Percentiles rank a stretch among this genome's conserved stretches.
These are phyloP conservation scores for Byssochlamys sp. DNA, from an alignment of 2,329 filamentous ascomycete species.

Conservation along the genomic window DNA sequence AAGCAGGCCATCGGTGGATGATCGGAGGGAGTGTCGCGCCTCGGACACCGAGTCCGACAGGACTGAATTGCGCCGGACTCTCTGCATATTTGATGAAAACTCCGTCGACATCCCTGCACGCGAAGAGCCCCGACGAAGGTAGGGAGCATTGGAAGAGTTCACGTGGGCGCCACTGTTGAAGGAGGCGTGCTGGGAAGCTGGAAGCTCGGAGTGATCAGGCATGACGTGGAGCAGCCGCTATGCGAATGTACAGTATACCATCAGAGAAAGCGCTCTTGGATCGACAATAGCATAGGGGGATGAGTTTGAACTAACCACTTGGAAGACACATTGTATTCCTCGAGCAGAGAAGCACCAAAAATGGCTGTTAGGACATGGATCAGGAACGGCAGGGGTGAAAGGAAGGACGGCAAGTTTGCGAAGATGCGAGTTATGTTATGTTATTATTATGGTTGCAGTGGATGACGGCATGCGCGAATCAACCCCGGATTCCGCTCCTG, in stretches of 20 bases:
- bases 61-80: slow-evolving; percentile 61
- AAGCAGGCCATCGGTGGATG: slow-evolving; percentile 62
- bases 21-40: slow-evolving; percentile 52
- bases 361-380: not conserved
- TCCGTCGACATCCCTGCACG: slow-evolving; percentile 31
- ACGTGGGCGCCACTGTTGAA: slow-evolving; percentile 7
- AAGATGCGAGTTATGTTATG: not conserved
- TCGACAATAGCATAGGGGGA: not conserved
- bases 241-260: not conserved
- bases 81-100: slow-evolving; percentile 16
- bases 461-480: not conserved
- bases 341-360: not conserved
- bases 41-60: slow-evolving; percentile 68
- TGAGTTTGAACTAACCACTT: not conserved
- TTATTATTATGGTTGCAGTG: too few relatives aligned
- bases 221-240: slow-evolving; percentile 8
- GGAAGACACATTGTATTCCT: not conserved
- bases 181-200: slow-evolving; percentile 9
- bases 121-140: slow-evolving; percentile 27
- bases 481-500: not conserved
- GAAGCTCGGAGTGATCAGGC: slow-evolving; percentile 12
- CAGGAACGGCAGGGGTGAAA: not conserved
- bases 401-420: not conserved
- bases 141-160: slow-evolving; percentile 10
- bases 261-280: not conserved